phyloP scores from a whole-genome alignment of 352 stramenopile species.

The Pseudoperonospora humuli region DNA sequence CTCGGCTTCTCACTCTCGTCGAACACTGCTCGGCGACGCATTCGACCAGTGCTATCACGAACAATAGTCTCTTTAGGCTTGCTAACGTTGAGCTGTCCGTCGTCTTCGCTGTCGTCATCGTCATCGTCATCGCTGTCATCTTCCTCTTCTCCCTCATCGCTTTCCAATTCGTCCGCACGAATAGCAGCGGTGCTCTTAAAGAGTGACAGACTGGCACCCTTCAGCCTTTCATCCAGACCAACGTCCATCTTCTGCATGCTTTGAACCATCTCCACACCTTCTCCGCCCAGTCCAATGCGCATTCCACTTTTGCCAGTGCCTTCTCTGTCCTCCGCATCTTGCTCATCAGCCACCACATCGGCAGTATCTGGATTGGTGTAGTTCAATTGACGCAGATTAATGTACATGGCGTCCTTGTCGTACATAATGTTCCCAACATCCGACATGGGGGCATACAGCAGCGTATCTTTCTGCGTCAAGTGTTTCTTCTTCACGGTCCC shows the following conservation, averaged over 20 bases:
- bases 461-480: constrained; percentile 90
- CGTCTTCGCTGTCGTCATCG: constrained; percentile 41
- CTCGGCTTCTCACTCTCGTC: constrained; percentile 35
- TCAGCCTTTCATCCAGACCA: constrained; percentile 92
- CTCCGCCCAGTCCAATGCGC: constrained; percentile 38
- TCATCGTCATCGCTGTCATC: constrained; percentile 40
- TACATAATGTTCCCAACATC: constrained; percentile 98
- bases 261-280: constrained; percentile 92
- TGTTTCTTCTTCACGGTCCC: constrained; percentile 79
- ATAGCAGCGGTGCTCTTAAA: constrained; percentile 92
- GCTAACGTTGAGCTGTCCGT: constrained; percentile 34
- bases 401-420: constrained; percentile 99
- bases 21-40: constrained; percentile 76
- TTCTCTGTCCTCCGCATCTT: constrained; percentile 34
- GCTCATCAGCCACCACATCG: constrained; percentile 46
- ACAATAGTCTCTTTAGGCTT: constrained; percentile 65
- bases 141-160: constrained; percentile 46
- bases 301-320: constrained; percentile 12
- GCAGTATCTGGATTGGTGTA: constrained; percentile 92
- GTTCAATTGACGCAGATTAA: constrained; percentile 92
- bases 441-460: constrained; percentile 82
- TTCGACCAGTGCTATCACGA: constrained; percentile 54
- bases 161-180: constrained; percentile 71
- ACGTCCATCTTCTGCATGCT: constrained; percentile 88
- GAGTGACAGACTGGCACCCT: constrained; percentile 89